phyloP scores from a whole-genome alignment of 352 stramenopile genomes.

The Globisporangium okanoganense region DNA sequence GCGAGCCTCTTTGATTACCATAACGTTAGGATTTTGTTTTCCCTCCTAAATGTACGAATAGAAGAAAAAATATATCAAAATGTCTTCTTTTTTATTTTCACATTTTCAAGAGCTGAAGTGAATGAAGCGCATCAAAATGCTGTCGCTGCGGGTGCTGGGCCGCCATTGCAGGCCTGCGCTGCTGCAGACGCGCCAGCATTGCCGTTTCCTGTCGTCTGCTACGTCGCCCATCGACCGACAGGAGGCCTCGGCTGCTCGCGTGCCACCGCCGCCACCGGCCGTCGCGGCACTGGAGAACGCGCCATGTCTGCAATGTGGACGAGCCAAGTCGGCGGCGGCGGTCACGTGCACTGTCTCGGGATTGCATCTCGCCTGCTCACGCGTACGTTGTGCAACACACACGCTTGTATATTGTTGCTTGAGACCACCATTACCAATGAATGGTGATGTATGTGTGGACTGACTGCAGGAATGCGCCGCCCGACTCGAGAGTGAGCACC shows the following conservation, averaged over 20 bases:
- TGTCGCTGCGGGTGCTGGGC: background rate
- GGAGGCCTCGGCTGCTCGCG: background rate
- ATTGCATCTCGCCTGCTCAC: constrained; percentile 50
- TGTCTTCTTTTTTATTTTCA: background rate
- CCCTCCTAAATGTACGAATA: constrained; percentile 10
- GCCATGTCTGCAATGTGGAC: constrained; percentile 49
- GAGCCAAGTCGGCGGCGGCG: constrained; percentile 1
- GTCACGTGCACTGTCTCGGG: constrained; percentile 24
- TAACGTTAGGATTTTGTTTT: background rate
- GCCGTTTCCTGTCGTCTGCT: background rate
- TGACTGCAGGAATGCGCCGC: constrained; percentile 27
- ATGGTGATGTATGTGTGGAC: background rate
- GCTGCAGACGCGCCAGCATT: background rate
- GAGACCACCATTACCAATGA: background rate
- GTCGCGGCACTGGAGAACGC: constrained; percentile 31
- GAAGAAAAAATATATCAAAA: constrained; percentile 1
- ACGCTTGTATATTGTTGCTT: background rate
- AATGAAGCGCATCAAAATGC: constrained; percentile 4
- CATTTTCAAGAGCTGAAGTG: background rate
- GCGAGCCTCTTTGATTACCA: constrained; percentile 1
- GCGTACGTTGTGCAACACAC: constrained; percentile 8
- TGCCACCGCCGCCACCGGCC: background rate
- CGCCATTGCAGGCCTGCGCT: background rate
- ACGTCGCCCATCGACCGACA: background rate
- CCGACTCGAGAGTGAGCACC: constrained; percentile 18